Base-by-base conservation (phyloP, 176 grass and related monocot species). In the Bonia amplexicaulis region DNA sequence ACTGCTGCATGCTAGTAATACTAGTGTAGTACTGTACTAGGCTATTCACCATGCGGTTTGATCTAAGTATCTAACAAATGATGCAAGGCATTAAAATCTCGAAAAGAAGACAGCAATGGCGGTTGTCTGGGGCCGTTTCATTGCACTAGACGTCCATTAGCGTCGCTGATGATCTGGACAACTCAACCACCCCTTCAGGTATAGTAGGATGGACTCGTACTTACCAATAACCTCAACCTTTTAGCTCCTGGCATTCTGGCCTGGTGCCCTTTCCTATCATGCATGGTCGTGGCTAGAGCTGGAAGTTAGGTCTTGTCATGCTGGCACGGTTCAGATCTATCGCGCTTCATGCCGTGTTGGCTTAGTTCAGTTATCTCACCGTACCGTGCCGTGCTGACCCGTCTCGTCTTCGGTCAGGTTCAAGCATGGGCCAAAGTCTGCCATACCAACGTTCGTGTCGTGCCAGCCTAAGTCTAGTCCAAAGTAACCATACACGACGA, bases 121-220 rank as follows among this genome's bases (percentile, higher is more conserved):
- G 39, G 12, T 33, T 20, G 22, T 26, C 6, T 47, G 61, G 71
- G 41, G 23, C 12, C 7, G 22, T 29, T 35, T 68, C 31, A 55
- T 78, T 78, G 33, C 42, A 35, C 48, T 11, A 39, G 49, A 61
- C 69, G 77, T 69, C 70, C 52, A 25, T 59, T 61, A 27, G 83
- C 78, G 40, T 42, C 27, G 13, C 52, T 11, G 45, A 78, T 86
- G 83, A 77, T 4, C 26, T 20, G 46, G 73, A 82, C 79, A 48
- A 69, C 66, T 39, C 66, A 86, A 82, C 79, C 11, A 73, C 79
- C 48, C 22, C 39, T 72, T n/a, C 27, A 1, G 45, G 63, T 10
- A 25, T 27, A 73, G 14, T 37, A 49, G 85, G 37, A 45, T 17
- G n/a, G 33, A 52, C 25, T 80, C 35, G 53, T 66, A 10, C 2